Percentiles rank a stretch among this genome's conserved stretches.
These are phyloP conservation scores for Selaginella tamariscina DNA, from an alignment of 75 land plant genomes.

Conservation along the genomic window DNA sequence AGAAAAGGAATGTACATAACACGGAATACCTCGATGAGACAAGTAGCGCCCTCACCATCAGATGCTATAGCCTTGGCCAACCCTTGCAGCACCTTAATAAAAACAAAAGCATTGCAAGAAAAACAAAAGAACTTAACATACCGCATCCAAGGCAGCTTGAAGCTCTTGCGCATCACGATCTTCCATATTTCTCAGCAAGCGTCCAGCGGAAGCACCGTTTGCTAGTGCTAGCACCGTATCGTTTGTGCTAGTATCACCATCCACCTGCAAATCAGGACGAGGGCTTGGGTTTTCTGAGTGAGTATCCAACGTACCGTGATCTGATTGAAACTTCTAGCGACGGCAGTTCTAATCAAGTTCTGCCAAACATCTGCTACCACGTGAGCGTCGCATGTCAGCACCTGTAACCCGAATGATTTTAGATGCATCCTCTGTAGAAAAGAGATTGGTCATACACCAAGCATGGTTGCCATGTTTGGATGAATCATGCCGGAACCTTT, in stretches of 20 bases:
- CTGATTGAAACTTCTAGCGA: constrained; percentile 89
- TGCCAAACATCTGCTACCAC: constrained; percentile 72
- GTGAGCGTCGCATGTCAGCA: constrained; percentile 79
- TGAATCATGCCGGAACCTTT: constrained; percentile 99
- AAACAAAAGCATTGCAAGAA: neutral
- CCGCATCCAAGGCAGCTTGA: constrained; percentile 87
- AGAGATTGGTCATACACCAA: constrained; percentile 48
- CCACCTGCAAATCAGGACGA: constrained; percentile 46
- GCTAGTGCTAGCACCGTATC: constrained; percentile 84
- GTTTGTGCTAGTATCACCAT: constrained; percentile 97
- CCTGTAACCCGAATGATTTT: constrained; percentile 31
- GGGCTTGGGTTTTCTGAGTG: too few relatives aligned
- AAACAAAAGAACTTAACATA: constrained; percentile 18
- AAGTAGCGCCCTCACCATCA: constrained; percentile 99
- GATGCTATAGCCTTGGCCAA: constrained; percentile 95
- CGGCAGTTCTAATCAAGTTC: constrained; percentile 58
- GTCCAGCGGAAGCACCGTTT: constrained; percentile 68
- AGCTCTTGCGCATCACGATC: constrained; percentile 60
- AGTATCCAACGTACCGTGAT: constrained; percentile 73
- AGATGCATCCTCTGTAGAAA: neutral
- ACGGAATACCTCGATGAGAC: constrained; percentile 68
- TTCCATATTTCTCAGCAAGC: constrained; percentile 37
- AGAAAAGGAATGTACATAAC: constrained; percentile 3
- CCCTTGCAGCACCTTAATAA: constrained; percentile 77
- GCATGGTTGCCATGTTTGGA: constrained; percentile 99